Evolutionary conservation across 2,329 filamentous ascomycete species (phyloP).

Genomic region (Colletotrichum sp.): DNA sequence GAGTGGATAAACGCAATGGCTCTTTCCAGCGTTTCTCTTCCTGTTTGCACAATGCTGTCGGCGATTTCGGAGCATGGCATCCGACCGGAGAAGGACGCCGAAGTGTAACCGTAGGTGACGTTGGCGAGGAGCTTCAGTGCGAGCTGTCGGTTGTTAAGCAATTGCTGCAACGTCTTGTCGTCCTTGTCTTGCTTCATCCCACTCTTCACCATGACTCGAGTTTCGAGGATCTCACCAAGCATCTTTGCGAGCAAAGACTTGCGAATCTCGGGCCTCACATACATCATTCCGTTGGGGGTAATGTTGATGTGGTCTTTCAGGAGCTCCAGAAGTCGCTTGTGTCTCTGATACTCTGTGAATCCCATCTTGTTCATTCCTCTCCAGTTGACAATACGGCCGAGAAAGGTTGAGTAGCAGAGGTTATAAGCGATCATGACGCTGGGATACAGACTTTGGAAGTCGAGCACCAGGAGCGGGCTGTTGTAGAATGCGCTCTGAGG

Average conservation of each 20-base stretch:
- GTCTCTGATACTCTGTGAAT: conserved; percentile 83
- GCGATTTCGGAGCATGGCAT: conserved; percentile 99
- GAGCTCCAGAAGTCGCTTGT: conserved; percentile 76
- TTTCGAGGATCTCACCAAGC: conserved; percentile 94
- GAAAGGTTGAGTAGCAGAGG: conserved; percentile 96
- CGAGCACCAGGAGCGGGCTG: conserved; percentile 86
- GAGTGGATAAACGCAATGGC: conserved; percentile 93
- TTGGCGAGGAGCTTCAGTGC: conserved; percentile 98
- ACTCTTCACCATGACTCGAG: conserved; percentile 95
- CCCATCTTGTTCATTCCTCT: conserved; percentile 95
- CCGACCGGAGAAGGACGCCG: conserved; percentile 92
- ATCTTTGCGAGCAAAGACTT: conserved; percentile 95
- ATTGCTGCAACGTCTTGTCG: conserved; percentile 82
- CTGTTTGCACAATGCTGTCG: conserved; percentile 97
- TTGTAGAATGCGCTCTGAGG: conserved; percentile 94
- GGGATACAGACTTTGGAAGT: conserved; percentile 96
- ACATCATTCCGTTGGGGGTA: conserved; percentile 96
- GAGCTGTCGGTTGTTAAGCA: conserved; percentile 92
- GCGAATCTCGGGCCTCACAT: conserved; percentile 81
- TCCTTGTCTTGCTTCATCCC: conserved; percentile 95
- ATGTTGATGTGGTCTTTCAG: conserved; percentile 89
- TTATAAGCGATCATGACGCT: conserved; percentile 99
- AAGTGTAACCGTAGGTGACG: conserved; percentile 97
- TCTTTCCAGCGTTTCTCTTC: conserved; percentile 90
- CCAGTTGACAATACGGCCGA: conserved; percentile 87